phyloP scores from a whole-genome alignment of 805 yeast species.

The Tetrapisispora iriomotensis region DNA sequence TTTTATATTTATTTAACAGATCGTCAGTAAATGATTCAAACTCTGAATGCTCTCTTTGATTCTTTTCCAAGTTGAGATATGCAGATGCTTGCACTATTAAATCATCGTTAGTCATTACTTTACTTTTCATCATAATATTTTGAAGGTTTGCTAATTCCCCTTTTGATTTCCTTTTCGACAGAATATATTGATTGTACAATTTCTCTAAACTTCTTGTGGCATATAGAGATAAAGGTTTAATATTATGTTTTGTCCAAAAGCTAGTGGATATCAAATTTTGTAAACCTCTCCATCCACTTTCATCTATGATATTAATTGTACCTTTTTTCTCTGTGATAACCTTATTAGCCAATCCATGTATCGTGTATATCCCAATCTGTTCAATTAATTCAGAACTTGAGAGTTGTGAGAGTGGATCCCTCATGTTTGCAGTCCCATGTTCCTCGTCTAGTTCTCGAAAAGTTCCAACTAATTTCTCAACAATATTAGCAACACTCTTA shows the following conservation, averaged over 20 bases:
- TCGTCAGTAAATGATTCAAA: slow-evolving; percentile 5
- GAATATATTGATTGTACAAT: slow-evolving; percentile 13
- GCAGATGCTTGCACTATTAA: slow-evolving; percentile 17
- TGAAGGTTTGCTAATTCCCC: slow-evolving; percentile 1
- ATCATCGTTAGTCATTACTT: slow-evolving; percentile 27
- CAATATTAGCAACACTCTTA: slow-evolving; percentile 47
- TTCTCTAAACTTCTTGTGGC: slow-evolving; percentile 14
- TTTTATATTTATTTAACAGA: slow-evolving; percentile 23
- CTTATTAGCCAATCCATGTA: slow-evolving; percentile 52
- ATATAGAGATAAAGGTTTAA: slow-evolving; percentile 1
- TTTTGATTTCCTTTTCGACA: not conserved
- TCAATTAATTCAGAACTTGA: slow-evolving; percentile 7
- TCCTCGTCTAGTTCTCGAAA: slow-evolving; percentile 26
- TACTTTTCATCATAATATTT: slow-evolving; percentile 28
- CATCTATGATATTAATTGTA: slow-evolving; percentile 40
- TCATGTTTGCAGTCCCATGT: slow-evolving; percentile 13
- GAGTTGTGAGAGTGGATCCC: not conserved
- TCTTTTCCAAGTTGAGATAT: slow-evolving; percentile 5
- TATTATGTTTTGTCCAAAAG: slow-evolving; percentile 8
- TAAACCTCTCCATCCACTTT: slow-evolving; percentile 42
- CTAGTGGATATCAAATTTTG: slow-evolving; percentile 27
- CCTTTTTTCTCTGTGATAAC: slow-evolving; percentile 35
- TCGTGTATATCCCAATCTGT: slow-evolving; percentile 41
- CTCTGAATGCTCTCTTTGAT: not conserved
- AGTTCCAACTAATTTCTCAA: slow-evolving; percentile 21